A percentile compares a stretch with the other conserved stretches of the same genome.
Conservation (phyloP, 768 basidiomycete species). For the Mycena indigotica region DNA sequence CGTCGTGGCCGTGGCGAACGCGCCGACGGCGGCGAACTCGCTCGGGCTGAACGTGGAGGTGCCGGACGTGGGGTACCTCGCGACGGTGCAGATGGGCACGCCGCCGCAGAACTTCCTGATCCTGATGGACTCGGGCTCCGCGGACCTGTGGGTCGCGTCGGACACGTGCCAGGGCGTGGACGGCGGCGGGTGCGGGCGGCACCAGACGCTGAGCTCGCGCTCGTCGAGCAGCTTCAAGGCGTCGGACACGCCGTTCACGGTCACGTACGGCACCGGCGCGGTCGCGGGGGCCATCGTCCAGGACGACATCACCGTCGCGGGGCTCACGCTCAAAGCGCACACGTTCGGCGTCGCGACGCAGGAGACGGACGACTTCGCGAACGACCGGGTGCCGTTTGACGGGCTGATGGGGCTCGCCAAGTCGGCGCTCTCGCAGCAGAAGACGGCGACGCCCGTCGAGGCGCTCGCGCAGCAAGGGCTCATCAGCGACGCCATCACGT, state of each 20-base stretch:
- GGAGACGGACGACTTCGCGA: slow-evolving; percentile 67
- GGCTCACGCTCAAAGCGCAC: slow-evolving; percentile 57
- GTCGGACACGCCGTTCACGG: slow-evolving; percentile 51
- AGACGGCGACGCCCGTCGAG: slow-evolving; percentile 70
- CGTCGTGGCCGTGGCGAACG: slow-evolving; percentile 46
- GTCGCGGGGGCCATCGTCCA: slow-evolving; percentile 65
- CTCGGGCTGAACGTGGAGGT: slow-evolving; percentile 70
- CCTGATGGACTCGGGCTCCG: slow-evolving; percentile 72
- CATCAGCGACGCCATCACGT: slow-evolving; percentile 47
- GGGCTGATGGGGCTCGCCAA: slow-evolving; percentile 79
- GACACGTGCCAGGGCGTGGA: slow-evolving; percentile 51
- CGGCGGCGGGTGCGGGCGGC: slow-evolving; percentile 54
- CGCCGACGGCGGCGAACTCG: slow-evolving; percentile 48
- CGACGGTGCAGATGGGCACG: slow-evolving; percentile 66
- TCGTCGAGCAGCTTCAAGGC: slow-evolving; percentile 66
- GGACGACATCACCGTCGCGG: slow-evolving; percentile 68
- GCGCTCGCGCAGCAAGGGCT: slow-evolving; percentile 47
- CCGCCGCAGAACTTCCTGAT: slow-evolving; percentile 58
- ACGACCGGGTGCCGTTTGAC: slow-evolving; percentile 54
- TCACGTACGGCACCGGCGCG: slow-evolving; percentile 70
- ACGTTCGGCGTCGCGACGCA: slow-evolving; percentile 65
- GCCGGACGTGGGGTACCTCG: slow-evolving; percentile 54
- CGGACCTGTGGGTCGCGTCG: slow-evolving; percentile 67
- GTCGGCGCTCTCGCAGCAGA: slow-evolving; percentile 70
- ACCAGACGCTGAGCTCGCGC: slow-evolving; percentile 63